Evolutionary conservation across 2,329 filamentous ascomycete genomes (phyloP).

Genomic region (Pezicula rhizophila): DNA sequence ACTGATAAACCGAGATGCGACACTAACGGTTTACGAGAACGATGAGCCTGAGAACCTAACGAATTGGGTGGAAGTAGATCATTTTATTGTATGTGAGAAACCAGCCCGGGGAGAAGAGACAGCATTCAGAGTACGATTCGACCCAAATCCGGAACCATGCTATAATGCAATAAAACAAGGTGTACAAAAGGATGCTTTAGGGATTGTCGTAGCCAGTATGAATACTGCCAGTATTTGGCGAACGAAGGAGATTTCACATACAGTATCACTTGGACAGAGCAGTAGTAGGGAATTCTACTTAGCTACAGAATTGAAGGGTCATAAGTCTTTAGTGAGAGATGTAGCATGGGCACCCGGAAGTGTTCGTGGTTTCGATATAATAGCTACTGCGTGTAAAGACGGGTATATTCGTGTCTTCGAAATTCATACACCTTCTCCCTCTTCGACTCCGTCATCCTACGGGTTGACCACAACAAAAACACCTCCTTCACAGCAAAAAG

Average conservation of each 20-base stretch:
- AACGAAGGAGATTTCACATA: constrained; percentile 52
- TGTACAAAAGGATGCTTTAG: constrained; percentile 72
- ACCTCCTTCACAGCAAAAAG: constrained; percentile 14
- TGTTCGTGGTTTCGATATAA: constrained; percentile 80
- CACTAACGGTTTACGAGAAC: constrained; percentile 76
- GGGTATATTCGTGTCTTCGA: constrained; percentile 86
- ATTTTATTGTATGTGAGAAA: constrained; percentile 65
- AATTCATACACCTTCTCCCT: constrained; percentile 52
- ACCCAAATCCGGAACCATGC: constrained; percentile 79
- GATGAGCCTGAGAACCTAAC: constrained; percentile 75
- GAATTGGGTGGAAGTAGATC: constrained; percentile 70
- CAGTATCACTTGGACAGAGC: constrained; percentile 46
- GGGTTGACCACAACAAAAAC: not conserved
- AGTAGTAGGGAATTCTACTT: constrained; percentile 75
- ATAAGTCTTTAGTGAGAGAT: constrained; percentile 75
- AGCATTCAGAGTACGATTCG: constrained; percentile 79
- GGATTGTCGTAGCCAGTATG: constrained; percentile 82
- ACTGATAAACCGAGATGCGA: constrained; percentile 75
- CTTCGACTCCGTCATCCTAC: not conserved
- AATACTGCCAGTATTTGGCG: constrained; percentile 77
- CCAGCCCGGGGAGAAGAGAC: constrained; percentile 79
- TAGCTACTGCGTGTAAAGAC: constrained; percentile 91
- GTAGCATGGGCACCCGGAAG: constrained; percentile 90
- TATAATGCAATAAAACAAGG: constrained; percentile 73
- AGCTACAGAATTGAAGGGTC: constrained; percentile 68